Evolutionary conservation across 176 grass and related monocot genomes (phyloP), one percentile per base, ranked within the genome.

Genomic region (Ensete ventricosum): DNA sequence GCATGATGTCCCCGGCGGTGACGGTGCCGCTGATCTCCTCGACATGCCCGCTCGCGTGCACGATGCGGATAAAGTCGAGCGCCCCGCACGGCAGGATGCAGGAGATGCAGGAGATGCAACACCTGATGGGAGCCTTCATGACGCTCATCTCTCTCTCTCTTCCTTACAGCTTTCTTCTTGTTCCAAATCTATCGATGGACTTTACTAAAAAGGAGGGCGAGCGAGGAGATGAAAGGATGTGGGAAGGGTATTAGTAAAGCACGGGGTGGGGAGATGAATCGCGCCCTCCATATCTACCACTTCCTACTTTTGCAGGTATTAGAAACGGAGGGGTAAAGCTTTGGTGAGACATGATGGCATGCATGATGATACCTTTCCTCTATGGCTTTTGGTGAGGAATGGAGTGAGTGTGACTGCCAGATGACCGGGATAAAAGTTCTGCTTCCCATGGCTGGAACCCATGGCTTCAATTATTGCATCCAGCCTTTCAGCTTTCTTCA

Each of bases 1-100:
- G 88, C 88, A 99, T 99, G 83, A 99, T 91, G 73, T 99, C 90
- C 2, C 82, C 91, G 16, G 96, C 96, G 13, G 87, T 85, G 59
- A 94, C 89, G 48, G 83, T 85, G 14, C 85, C 81, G 78, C 84
- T 78, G 77, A 99, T 99, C 91, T 89, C 88, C 81, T 99, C 96
- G 29, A 94, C 96, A 2, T 91, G 88, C 23, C 96, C 96, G 77
- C 84, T 91, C 57, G 96, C 89, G 82, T 99, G 96, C 79, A 99
- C 96, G 82, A 99, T 95, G 67, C 96, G 88, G 82, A 99, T 77
- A 67, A 99, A 88, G 76, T 99, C 96, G 77, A 99, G 84, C 34
- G 96, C 96, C 3, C 96, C 96, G 73, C 96, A 99, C 25, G 96
- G 96, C 58, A 99, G 83, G 84, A 99, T 99, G 83, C 96, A 99